Evolutionary conservation across 2,329 filamentous ascomycete species (phyloP).

Genomic region (Trichophyton benhamiae): DNA sequence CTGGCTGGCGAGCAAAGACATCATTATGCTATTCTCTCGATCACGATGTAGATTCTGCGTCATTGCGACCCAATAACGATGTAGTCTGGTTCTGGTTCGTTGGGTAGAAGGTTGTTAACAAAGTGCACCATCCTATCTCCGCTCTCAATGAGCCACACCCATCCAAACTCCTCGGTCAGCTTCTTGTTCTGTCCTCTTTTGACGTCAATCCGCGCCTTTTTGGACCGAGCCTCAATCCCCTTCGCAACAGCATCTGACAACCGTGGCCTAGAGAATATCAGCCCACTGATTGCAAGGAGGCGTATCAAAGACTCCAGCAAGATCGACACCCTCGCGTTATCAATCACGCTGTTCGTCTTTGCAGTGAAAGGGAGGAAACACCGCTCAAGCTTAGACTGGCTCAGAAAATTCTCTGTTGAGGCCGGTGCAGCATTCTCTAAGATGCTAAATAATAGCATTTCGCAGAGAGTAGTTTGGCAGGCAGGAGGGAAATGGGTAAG

Average conservation of each 20-base stretch:
- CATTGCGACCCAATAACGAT: not conserved
- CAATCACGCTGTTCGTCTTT: constrained; percentile 46
- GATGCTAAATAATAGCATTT: constrained; percentile 41
- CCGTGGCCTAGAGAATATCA: constrained; percentile 22
- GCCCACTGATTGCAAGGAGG: constrained; percentile 32
- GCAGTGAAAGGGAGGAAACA: constrained; percentile 57
- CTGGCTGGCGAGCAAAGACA: not conserved
- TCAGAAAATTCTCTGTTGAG: constrained; percentile 35
- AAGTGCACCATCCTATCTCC: constrained; percentile 28
- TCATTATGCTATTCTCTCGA: not conserved
- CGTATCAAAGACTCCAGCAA: constrained; percentile 54
- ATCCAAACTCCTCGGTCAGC: constrained; percentile 25
- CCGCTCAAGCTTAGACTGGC: constrained; percentile 39
- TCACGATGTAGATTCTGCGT: not conserved
- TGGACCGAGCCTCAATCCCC: constrained; percentile 42
- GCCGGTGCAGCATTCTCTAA: constrained; percentile 32
- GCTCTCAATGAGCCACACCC: constrained; percentile 31
- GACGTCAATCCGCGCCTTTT: constrained; percentile 34
- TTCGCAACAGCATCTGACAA: constrained; percentile 38
- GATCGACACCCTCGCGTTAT: constrained; percentile 62
- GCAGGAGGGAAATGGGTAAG: constrained; percentile 29
- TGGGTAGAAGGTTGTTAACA: constrained; percentile 16
- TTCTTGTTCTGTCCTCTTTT: constrained; percentile 33
- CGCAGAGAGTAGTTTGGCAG: constrained; percentile 41
- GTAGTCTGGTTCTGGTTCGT: not conserved